phyloP scores from a whole-genome alignment of 2,329 filamentous ascomycete species.

The Fusarium sp. region DNA sequence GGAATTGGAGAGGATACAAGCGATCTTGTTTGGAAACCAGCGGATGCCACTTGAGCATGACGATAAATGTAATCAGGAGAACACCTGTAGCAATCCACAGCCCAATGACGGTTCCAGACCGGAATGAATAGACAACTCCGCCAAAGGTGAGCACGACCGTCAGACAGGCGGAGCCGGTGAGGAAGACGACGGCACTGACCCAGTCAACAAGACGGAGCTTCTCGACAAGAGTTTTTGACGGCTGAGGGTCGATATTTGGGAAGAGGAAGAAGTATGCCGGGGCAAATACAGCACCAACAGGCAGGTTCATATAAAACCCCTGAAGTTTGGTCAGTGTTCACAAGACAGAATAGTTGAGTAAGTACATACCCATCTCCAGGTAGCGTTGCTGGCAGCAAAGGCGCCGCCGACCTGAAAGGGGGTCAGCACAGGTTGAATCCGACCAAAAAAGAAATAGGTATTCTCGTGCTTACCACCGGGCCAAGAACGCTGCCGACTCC shows the following conservation, averaged over 20 bases:
- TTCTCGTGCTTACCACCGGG: no score
- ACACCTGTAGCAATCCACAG: conserved; percentile 55
- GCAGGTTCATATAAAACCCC: conserved; percentile 58
- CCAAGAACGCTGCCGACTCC: no score
- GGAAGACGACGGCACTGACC: conserved; percentile 53
- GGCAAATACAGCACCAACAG: conserved; percentile 52
- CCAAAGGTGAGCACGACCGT: conserved; percentile 60
- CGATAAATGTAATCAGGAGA: conserved; percentile 51
- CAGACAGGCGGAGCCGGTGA: conserved; percentile 52
- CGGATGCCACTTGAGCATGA: conserved; percentile 52
- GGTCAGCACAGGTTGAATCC: no score
- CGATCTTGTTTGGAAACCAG: conserved; percentile 48
- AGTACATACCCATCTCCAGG: no score
- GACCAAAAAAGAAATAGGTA: no score
- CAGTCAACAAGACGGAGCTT: conserved; percentile 53
- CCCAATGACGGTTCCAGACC: conserved; percentile 52
- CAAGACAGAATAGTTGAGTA: no score
- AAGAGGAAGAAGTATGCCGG: conserved; percentile 46
- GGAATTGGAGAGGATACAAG: conserved; percentile 51
- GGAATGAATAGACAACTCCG: conserved; percentile 57
- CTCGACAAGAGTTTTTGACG: conserved; percentile 22
- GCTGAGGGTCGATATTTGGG: conserved; percentile 32
- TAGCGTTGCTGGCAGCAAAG: no score
- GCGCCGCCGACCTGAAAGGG: no score
- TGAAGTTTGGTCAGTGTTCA: conserved; percentile 33